Percentiles rank a stretch among this genome's conserved stretches.
phyloP scores from a whole-genome alignment of 225 moss, liverwort and hornwort genomes.

The Lunularia cruciata region DNA sequence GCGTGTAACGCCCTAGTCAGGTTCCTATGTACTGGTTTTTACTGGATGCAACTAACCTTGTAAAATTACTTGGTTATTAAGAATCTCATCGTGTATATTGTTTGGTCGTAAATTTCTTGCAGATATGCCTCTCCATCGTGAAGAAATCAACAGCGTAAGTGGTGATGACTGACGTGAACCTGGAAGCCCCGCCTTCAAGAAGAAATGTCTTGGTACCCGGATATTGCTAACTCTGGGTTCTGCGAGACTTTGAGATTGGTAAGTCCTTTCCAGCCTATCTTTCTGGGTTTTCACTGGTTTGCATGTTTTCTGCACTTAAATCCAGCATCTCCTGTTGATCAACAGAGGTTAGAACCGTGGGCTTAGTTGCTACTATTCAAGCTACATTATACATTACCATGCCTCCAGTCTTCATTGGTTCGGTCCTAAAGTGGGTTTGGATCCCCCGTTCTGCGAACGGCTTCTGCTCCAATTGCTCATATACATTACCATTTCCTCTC shows the following conservation, averaged over 20 bases:
- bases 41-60: background rate
- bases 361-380: background rate
- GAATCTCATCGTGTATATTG: background rate
- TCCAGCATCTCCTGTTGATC: background rate
- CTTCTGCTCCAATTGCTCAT: no score
- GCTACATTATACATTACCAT: background rate
- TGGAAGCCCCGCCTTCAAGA: background rate
- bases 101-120: background rate
- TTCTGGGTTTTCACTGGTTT: background rate
- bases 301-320: background rate
- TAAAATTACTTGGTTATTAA: no score
- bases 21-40: background rate
- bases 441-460: no score
- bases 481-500: no score
- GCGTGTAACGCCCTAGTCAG: no score
- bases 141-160: background rate
- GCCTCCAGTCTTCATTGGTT: background rate
- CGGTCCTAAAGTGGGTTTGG: background rate
- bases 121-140: background rate
- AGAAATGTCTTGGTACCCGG: slow-evolving; percentile 65
- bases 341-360: background rate
- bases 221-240: slow-evolving; percentile 59
- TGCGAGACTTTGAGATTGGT: slow-evolving; percentile 71
- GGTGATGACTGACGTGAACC: slow-evolving; percentile 10
- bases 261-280: background rate